Evolutionary conservation across 805 yeast genomes (phyloP), one percentile per base, ranked within the genome.

Genomic region (Candida oleophila): DNA sequence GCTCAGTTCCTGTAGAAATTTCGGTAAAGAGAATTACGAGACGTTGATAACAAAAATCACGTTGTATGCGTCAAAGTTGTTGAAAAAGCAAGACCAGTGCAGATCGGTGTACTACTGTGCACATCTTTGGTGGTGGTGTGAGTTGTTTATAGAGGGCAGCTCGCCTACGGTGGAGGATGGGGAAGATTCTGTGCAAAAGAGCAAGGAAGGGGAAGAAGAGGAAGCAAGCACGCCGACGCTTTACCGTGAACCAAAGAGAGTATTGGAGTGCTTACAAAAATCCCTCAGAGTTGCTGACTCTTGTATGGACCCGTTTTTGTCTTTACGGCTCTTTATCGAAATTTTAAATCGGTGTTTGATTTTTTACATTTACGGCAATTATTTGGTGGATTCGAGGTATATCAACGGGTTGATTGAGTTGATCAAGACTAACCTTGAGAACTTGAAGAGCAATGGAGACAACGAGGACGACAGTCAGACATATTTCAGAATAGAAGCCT

Each of bases 81-180:
- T 92, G 57, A 89, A 88, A 64, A 92, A 92, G 63, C 90, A 94
- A 32, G 98, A 92, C 59, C 99, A 94, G 65, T 91, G 97, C 63
- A 80, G 97, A 14, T 84, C 96, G 0, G 96, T 90, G 4, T 89
- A 87, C 61, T 66, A 81, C 43, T 91, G 96, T 38, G 83, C 96
- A 1, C 97, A 94, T 65, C 68, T 94, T 42, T 94, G 97, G 97
- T 88, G 96, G 94, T 86, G 92, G 59, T 82, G 85, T 20, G 90
- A 87, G 49, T 51, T 74, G 15, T 62, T 61, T 43, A 59, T 64
- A n/a, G 64, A 55, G 4, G 69, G 59, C 9, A 47, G 42, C 9
- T 60, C 68, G 11, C 67, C 69, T 1, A 66, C 70, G 0, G 60
- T 60, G 1, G 36, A 38, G n/a, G 55, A 76, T 18, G 73, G 65